A percentile compares a stretch with the other conserved stretches of the same genome.
These are phyloP conservation scores for Hypomontagnella monticulosa DNA, from an alignment of 495 filamentous ascomycete genomes.

Conservation along the genomic window DNA sequence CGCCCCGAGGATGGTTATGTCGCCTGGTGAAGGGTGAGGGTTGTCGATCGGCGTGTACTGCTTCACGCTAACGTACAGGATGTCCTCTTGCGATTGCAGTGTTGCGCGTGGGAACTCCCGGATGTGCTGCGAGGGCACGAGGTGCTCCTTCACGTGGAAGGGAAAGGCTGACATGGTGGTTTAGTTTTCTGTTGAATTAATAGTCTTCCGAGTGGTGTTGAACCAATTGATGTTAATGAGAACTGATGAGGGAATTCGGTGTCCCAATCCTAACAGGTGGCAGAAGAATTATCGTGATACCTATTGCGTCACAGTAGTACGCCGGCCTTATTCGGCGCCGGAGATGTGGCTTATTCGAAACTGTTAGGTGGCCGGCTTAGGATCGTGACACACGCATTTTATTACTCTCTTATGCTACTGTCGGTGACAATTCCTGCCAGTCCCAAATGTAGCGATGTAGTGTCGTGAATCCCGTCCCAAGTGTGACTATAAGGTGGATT, in stretches of 20 bases:
- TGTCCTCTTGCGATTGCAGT: conserved; percentile 67
- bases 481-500: background rate
- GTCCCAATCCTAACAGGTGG: background rate
- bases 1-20: conserved; percentile 83
- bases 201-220: background rate
- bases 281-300: background rate
- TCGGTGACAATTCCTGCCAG: background rate
- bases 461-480: too few relatives aligned
- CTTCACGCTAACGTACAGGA: conserved; percentile 76
- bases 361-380: background rate
- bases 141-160: conserved; percentile 62
- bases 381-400: conserved; percentile 1
- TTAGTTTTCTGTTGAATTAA: background rate
- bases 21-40: conserved; percentile 68
- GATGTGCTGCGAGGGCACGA: conserved; percentile 71
- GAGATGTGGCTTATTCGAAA: conserved; percentile 1
- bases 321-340: background rate
- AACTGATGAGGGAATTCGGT: background rate
- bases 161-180: conserved; percentile 30
- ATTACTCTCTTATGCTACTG: background rate
- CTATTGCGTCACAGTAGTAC: background rate
- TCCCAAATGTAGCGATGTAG: too few relatives aligned
- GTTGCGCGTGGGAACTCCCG: conserved; percentile 76
- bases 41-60: conserved; percentile 83
- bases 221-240: background rate